Evolutionary conservation across 345 rosid genomes (phyloP).

Genomic region (Mallotus nudiflorus): DNA sequence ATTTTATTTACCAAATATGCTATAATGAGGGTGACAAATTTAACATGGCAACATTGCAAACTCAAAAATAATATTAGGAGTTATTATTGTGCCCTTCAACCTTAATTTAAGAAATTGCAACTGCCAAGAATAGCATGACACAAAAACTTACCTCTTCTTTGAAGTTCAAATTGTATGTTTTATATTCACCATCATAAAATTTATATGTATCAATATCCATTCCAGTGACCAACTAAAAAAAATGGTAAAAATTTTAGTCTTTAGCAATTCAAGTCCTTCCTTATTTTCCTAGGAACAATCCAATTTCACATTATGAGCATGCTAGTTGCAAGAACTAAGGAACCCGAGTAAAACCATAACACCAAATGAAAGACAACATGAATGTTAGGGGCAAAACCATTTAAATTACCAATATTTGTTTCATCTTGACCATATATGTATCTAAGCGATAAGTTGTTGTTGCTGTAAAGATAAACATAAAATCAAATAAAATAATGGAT

Average conservation of each 20-base stretch:
- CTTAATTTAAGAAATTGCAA: background rate
- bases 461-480: too few species aligned
- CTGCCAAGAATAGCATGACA: background rate
- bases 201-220: constrained; percentile 99
- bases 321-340: constrained; percentile 7
- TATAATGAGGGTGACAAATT: background rate
- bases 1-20: too few species aligned
- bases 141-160: constrained; percentile 50
- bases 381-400: constrained; percentile 65
- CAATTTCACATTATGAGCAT: constrained; percentile 1
- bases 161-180: constrained; percentile 73
- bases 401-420: constrained; percentile 64
- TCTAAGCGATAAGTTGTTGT: too few species aligned
- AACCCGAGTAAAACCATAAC: background rate
- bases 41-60: background rate
- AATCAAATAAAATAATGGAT: too few species aligned
- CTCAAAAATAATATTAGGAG: too few species aligned
- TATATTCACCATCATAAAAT: constrained; percentile 73
- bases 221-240: constrained; percentile 87
- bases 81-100: too few species aligned
- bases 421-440: constrained; percentile 71
- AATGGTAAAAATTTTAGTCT: constrained; percentile 31
- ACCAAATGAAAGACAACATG: constrained; percentile 35
- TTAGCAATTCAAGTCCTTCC: constrained; percentile 96
- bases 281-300: constrained; percentile 69